phyloP scores from a whole-genome alignment of 805 yeast species.

The Lipomyces orientalis region DNA sequence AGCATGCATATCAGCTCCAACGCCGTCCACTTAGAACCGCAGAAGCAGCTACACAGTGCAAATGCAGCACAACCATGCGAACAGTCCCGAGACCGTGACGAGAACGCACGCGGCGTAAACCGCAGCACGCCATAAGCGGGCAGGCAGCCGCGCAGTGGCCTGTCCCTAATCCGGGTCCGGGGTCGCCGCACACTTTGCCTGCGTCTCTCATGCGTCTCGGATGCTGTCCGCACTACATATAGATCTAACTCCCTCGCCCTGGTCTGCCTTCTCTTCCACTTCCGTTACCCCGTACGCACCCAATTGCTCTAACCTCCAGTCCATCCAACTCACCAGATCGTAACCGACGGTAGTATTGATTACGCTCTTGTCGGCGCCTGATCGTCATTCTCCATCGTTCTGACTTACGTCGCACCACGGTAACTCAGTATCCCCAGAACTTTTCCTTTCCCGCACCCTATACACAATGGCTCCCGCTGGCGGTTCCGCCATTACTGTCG shows the following conservation, averaged over 20 bases:
- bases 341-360: neutral
- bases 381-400: neutral
- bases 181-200: neutral
- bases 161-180: neutral
- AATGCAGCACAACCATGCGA: neutral
- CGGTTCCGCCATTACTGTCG: slow-evolving; percentile 2
- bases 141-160: neutral
- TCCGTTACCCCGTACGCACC: neutral
- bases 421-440: neutral
- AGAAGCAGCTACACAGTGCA: neutral
- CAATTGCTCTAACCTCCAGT: neutral
- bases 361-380: neutral
- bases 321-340: neutral
- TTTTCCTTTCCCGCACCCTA: neutral
- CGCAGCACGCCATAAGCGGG: neutral
- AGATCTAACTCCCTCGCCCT: neutral
- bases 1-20: neutral
- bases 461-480: slow-evolving; percentile 15
- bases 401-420: neutral
- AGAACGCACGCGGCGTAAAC: neutral
- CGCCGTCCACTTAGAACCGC: neutral
- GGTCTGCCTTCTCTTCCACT: neutral
- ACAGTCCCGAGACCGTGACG: neutral
- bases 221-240: neutral
- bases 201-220: neutral